Conservation (phyloP, 2,329 filamentous ascomycete species). For the Cadophora luteo-olivacea region DNA sequence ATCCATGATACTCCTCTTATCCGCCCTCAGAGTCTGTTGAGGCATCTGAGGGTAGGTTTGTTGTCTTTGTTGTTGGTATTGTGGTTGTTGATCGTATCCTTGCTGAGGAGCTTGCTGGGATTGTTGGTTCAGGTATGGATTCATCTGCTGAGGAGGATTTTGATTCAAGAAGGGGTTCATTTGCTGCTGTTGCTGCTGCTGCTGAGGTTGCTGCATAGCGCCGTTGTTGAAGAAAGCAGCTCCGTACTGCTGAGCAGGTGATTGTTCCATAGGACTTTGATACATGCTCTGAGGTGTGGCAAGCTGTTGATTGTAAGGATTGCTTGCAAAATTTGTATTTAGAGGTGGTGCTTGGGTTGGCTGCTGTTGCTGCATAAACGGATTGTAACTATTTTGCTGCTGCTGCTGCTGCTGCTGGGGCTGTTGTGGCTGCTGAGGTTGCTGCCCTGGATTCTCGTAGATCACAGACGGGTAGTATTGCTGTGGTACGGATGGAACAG, state of each 20-base stretch:
- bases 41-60: conserved; percentile 48
- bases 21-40: conserved; percentile 57
- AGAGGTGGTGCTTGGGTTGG: conserved; percentile 31
- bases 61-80: conserved; percentile 44
- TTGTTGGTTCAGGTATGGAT: conserved; percentile 21
- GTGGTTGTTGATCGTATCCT: conserved; percentile 43
- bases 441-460: conserved; percentile 40
- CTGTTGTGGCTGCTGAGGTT: conserved; percentile 28
- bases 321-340: conserved; percentile 46
- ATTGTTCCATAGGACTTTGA: conserved; percentile 39
- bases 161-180: conserved; percentile 38
- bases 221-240: conserved; percentile 30
- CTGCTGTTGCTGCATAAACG: conserved; percentile 42
- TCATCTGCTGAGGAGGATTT: conserved; percentile 30
- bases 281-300: conserved; percentile 38
- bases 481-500: conserved; percentile 43
- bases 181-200: conserved; percentile 33
- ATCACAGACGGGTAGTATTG: conserved; percentile 41
- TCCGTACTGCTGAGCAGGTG: conserved; percentile 47
- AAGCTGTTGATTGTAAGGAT: conserved; percentile 49
- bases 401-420: conserved; percentile 35
- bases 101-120: conserved; percentile 17
- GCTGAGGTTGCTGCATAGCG: conserved; percentile 31
- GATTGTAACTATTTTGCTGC: conserved; percentile 41
- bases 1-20: conserved; percentile 78